These are phyloP conservation scores for Xylariaceae sp. DNA, from an alignment of 2,329 filamentous ascomycete species.

Conservation along the genomic window DNA sequence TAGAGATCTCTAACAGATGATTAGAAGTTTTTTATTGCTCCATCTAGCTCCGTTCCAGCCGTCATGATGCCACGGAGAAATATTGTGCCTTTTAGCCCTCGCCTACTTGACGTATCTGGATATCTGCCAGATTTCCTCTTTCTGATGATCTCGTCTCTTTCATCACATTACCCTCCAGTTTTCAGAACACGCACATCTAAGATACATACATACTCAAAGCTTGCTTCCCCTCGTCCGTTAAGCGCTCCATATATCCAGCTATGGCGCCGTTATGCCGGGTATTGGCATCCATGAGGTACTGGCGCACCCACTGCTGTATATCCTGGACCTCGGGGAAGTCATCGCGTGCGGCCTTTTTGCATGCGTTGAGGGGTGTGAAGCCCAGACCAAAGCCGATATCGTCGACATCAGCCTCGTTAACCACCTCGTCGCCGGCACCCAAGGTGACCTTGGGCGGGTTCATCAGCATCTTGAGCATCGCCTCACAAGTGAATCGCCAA, in stretches of 20 bases:
- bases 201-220: slow-evolving; percentile 59
- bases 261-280: slow-evolving; percentile 74
- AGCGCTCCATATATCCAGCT: slow-evolving; percentile 73
- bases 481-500: slow-evolving; percentile 89
- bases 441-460: slow-evolving; percentile 77
- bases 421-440: slow-evolving; percentile 74
- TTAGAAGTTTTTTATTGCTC: slow-evolving; percentile 1
- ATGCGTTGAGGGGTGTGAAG: slow-evolving; percentile 92
- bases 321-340: slow-evolving; percentile 86
- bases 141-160: not conserved
- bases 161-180: not conserved
- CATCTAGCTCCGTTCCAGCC: not conserved
- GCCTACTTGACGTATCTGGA: not conserved
- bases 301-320: slow-evolving; percentile 83
- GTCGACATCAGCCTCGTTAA: slow-evolving; percentile 89
- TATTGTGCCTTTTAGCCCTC: not conserved
- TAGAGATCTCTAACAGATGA: not conserved
- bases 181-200: slow-evolving; percentile 15
- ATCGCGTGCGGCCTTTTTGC: slow-evolving; percentile 75
- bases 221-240: slow-evolving; percentile 66
- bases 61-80: not conserved
- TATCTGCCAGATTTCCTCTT: not conserved
- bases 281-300: slow-evolving; percentile 80
- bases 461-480: slow-evolving; percentile 86
- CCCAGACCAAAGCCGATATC: slow-evolving; percentile 94